Evolutionary conservation across 257 asterid genomes (phyloP), one percentile per base, ranked within the genome.

Genomic region (Catharanthus roseus): DNA sequence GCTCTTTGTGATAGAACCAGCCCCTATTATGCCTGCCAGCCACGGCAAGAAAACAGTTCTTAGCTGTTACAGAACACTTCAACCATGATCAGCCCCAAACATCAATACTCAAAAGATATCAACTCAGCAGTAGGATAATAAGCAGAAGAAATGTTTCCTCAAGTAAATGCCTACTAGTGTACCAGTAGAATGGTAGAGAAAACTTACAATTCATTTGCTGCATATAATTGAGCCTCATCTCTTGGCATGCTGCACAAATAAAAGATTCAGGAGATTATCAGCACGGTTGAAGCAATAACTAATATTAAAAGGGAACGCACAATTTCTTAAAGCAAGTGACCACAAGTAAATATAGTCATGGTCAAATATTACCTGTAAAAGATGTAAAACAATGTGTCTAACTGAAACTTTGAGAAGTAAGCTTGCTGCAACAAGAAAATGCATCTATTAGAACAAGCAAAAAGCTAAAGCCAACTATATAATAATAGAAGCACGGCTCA

Each of bases 161-260:
- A 19, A 31, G 67, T 16, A 62, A 18, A 18, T 62, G 47, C n/a
- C 47, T 4, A 62, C 28, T 62, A 10, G 1, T 9, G 19, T 4
- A 61, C 23, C 15, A 61, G 1, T 3, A 19, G 67, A 62, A 34
- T 19, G 67, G 21, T 21, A 65, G 57, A 74, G 71, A 69, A 58
- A 69, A 77, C 97, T 51, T 91, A 95, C 99, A 95, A 74, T 89
- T 95, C 99, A 79, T 86, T 86, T 72, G 97, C 95, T 1, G 99
- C 97, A 72, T 85, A 91, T 73, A 95, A 74, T 74, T 95, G 99
- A 19, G 98, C 97, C 84, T 88, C 97, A 56, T 95, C 99, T 85
- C 81, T 95, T 6, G 99, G 99, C 98, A 95, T 95, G 84, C 99
- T 95, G 95, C 88, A 86, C 47, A 67, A 31, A 70, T 44, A 68